Conservation (phyloP, 2,329 filamentous ascomycete species). For the Malbranchea cinnamomea region DNA sequence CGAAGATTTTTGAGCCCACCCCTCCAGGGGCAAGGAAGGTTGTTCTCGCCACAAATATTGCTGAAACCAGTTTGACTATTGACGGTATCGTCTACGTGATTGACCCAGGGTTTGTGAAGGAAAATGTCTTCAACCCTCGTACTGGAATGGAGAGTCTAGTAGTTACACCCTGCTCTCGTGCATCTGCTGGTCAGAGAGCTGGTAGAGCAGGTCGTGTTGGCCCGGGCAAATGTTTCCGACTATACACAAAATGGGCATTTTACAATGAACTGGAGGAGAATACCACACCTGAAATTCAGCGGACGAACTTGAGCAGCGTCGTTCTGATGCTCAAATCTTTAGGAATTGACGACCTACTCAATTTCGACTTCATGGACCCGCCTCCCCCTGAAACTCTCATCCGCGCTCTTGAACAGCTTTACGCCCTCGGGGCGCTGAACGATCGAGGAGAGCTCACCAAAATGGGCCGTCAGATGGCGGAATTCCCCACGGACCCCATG, state of each 20-base stretch:
- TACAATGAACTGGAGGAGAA: conserved; percentile 91
- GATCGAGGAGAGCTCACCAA: conserved; percentile 81
- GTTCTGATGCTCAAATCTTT: conserved; percentile 78
- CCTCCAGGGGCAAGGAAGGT: conserved; percentile 77
- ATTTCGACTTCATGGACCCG: conserved; percentile 94
- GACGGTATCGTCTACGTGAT: conserved; percentile 95
- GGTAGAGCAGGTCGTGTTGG: conserved; percentile 86
- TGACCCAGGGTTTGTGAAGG: conserved; percentile 87
- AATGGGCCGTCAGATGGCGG: conserved; percentile 82
- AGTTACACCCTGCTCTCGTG: conserved; percentile 79
- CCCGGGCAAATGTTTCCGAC: conserved; percentile 79
- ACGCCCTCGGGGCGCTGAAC: conserved; percentile 78
- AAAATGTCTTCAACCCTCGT: conserved; percentile 81
- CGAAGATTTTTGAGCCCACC: conserved; percentile 88
- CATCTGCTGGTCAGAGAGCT: conserved; percentile 82
- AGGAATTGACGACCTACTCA: conserved; percentile 79
- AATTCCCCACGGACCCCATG: conserved; percentile 88
- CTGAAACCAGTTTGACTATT: conserved; percentile 88
- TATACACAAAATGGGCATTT: conserved; percentile 89
- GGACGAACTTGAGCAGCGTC: conserved; percentile 72
- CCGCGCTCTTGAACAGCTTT: conserved; percentile 75
- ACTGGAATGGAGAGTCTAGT: conserved; percentile 88
- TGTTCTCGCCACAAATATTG: conserved; percentile 90
- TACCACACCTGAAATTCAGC: conserved; percentile 83
- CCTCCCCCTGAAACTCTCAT: conserved; percentile 83